Percentiles rank a stretch among this genome's conserved stretches.
Evolutionary conservation across 108 stramenopile species (phyloP).

Genomic region (Bacterosira constricta): DNA sequence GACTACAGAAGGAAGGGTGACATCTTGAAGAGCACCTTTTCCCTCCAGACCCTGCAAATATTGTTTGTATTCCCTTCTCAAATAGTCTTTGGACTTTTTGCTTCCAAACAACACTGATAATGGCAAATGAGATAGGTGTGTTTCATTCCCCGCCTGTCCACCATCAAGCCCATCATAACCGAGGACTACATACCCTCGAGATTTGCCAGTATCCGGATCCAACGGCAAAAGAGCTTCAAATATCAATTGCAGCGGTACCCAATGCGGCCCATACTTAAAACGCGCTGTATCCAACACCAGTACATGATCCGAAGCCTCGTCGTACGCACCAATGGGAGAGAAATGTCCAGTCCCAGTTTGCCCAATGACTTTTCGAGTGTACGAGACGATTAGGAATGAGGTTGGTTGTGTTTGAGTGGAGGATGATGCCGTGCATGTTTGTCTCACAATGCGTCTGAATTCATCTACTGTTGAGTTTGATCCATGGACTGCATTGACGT

Average conservation of each 20-base stretch:
- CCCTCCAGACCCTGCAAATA: slow-evolving; percentile 37
- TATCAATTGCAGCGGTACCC: slow-evolving; percentile 59
- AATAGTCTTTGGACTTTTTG: slow-evolving; percentile 51
- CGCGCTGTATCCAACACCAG: slow-evolving; percentile 87
- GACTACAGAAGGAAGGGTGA: slow-evolving; percentile 49
- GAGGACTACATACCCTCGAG: slow-evolving; percentile 82
- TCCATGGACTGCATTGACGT: slow-evolving; percentile 51
- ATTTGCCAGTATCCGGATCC: slow-evolving; percentile 72
- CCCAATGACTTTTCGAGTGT: slow-evolving; percentile 61
- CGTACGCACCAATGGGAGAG: slow-evolving; percentile 83
- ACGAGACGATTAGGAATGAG: slow-evolving; percentile 65
- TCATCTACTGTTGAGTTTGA: slow-evolving; percentile 58
- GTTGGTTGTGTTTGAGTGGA: slow-evolving; percentile 33
- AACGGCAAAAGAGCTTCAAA: slow-evolving; percentile 70
- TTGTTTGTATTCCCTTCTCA: slow-evolving; percentile 57
- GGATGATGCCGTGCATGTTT: slow-evolving; percentile 48
- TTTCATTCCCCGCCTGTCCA: not conserved
- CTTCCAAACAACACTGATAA: slow-evolving; percentile 70
- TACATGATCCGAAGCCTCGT: slow-evolving; percentile 59
- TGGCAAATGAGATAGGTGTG: slow-evolving; percentile 36
- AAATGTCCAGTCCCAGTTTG: slow-evolving; percentile 92
- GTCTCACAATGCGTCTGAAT: slow-evolving; percentile 69
- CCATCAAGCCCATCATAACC: slow-evolving; percentile 36
- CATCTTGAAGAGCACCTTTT: not conserved
- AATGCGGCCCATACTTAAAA: slow-evolving; percentile 88